Base-by-base conservation (phyloP, 2,329 filamentous ascomycete genomes). In the Bipolaris oryzae region DNA sequence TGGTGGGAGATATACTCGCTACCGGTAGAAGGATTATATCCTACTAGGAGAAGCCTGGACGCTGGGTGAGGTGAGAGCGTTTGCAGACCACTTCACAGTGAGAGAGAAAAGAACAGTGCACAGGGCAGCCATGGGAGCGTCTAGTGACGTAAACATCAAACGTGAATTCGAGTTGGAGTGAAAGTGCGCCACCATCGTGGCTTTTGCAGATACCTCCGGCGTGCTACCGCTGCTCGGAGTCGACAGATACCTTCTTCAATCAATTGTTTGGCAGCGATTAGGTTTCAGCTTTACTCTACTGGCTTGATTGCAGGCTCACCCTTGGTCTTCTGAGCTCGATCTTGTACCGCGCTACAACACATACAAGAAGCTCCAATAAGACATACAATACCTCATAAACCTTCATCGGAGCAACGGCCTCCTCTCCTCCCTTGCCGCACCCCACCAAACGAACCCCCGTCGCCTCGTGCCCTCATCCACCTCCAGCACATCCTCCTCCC, bases 381-480 rank as follows among this genome's bases (percentile, higher is more conserved):
- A 6, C 34, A 9, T 35, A 11, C 34, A 16, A 16, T 9, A 35
- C 5, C 3, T 25, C 25, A 10, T 1, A 31, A 2, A 15, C 41
- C 33, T 39, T 58, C 43, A 61, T 34, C 44, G 37, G 7, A 71
- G 51, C 44, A 74, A 59, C n/a, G 68, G 62, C 18, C 55, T 58
- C 16, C 50, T 63, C 60, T 74, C 70, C 9, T 44, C 57, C 21
- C 39, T 38, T 39, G 57, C 61, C 13, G 33, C 47, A 13, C 54
- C 59, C 69, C 68, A 73, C 56, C 55, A 61, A 38, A 63, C 60
- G 48, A 63, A 68, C 7, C 66, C 60, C 18, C 65, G 62, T 49
- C 70, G 63, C 31, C 48, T n/a, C 11, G 61, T 69, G 11, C 70
- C 70, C 13, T 58, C 67, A 61, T 72, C 67, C 10, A 74, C 50